Percentiles rank a stretch among this genome's conserved stretches.
Evolutionary conservation across 2,329 filamentous ascomycete genomes (phyloP).

Genomic region (Plectosphaerella plurivora): DNA sequence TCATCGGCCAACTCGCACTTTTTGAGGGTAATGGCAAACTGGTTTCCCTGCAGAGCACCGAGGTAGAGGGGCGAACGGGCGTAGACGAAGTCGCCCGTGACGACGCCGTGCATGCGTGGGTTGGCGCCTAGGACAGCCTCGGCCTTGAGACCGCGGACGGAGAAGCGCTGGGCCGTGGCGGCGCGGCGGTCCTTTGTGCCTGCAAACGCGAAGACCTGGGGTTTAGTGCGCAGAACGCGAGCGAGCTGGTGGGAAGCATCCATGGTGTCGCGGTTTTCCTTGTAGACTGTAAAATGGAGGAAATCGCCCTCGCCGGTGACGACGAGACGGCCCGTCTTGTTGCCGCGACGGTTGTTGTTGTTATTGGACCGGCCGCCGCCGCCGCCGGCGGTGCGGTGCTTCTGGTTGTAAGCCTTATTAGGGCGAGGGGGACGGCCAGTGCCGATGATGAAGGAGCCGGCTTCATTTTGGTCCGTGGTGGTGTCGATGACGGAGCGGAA

Average conservation of each 20-base stretch:
- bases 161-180: constrained; percentile 79
- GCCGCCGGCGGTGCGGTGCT: constrained; percentile 12
- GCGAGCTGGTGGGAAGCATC: constrained; percentile 77
- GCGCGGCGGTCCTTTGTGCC: constrained; percentile 90
- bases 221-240: constrained; percentile 68
- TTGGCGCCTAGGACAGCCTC: constrained; percentile 64
- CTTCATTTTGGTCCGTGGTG: constrained; percentile 51
- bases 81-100: constrained; percentile 79
- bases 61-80: constrained; percentile 67
- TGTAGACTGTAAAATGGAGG: constrained; percentile 88
- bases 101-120: constrained; percentile 55
- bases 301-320: constrained; percentile 57
- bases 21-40: constrained; percentile 88
- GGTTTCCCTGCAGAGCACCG: constrained; percentile 81
- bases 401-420: constrained; percentile 17
- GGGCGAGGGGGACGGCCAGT: constrained; percentile 15
- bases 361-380: constrained; percentile 12
- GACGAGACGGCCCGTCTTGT: constrained; percentile 8
- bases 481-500: constrained; percentile 79
- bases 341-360: constrained; percentile 11
- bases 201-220: constrained; percentile 69
- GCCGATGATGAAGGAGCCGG: constrained; percentile 53
- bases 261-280: constrained; percentile 97
- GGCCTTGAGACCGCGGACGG: constrained; percentile 47
- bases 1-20: constrained; percentile 64